These are phyloP conservation scores for Umbilicaria muhlenbergii DNA, from an alignment of 495 filamentous ascomycete species.

Conservation along the genomic window DNA sequence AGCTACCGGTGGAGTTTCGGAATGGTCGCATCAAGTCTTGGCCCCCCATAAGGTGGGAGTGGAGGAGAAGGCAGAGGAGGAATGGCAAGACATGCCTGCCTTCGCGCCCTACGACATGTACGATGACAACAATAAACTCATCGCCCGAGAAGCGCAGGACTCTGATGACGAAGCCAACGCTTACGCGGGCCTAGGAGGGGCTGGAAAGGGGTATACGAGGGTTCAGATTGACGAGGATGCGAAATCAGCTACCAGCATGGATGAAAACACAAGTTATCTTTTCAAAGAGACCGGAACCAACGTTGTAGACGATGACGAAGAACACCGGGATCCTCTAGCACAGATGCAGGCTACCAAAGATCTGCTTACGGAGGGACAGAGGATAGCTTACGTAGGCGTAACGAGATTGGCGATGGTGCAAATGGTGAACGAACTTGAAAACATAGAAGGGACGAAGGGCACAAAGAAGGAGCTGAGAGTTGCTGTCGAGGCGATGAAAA, in stretches of 20 bases:
- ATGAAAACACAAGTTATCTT: constrained; percentile 91
- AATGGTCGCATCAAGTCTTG: constrained; percentile 85
- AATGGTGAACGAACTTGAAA: constrained; percentile 54
- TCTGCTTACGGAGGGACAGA: constrained; percentile 84
- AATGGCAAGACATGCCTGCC: constrained; percentile 90
- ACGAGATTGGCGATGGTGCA: constrained; percentile 59
- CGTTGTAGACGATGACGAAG: constrained; percentile 56
- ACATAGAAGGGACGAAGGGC: constrained; percentile 32
- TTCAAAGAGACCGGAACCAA: constrained; percentile 58
- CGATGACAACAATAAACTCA: constrained; percentile 76
- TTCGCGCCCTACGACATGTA: constrained; percentile 86
- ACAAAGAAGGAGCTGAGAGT: constrained; percentile 53
- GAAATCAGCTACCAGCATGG: constrained; percentile 85
- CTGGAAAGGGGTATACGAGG: constrained; percentile 85
- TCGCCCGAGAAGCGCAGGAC: constrained; percentile 62
- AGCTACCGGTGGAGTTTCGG: constrained; percentile 38
- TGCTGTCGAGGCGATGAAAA: constrained; percentile 64
- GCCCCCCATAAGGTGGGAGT: constrained; percentile 32
- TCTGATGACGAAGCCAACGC: constrained; percentile 55
- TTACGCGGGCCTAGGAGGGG: constrained; percentile 66
- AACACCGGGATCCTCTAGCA: constrained; percentile 64
- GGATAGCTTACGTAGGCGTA: constrained; percentile 90
- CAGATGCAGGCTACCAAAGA: constrained; percentile 96
- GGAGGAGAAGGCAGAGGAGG: constrained; percentile 41
- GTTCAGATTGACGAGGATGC: constrained; percentile 91